phyloP scores from a whole-genome alignment of 2,329 filamentous ascomycete species.

The Dactylonectria estremocensis region DNA sequence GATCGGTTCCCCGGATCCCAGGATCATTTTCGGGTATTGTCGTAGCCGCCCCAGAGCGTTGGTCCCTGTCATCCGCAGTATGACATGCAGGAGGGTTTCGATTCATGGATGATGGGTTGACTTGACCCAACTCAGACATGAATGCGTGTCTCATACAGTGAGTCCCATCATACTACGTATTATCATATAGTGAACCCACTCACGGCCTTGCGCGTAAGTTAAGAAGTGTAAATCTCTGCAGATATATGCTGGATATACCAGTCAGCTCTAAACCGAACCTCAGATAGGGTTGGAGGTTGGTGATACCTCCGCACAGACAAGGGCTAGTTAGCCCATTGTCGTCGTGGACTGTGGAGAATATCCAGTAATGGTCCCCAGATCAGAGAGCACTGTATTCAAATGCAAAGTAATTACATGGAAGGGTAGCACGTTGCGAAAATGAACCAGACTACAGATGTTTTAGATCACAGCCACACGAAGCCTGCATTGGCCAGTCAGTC shows the following conservation, averaged over 20 bases:
- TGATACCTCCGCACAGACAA: not conserved
- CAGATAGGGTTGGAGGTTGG: not conserved
- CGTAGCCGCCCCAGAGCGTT: not conserved
- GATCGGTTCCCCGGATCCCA: not conserved
- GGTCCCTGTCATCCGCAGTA: constrained; percentile 2
- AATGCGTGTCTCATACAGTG: not conserved
- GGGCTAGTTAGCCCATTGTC: not conserved
- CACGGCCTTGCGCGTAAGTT: not conserved
- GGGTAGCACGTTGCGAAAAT: not conserved
- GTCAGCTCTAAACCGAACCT: not conserved
- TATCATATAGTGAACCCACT: too few species aligned
- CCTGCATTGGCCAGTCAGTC: not conserved
- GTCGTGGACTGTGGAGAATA: not conserved
- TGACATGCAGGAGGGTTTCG: constrained; percentile 18
- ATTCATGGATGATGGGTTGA: constrained; percentile 10
- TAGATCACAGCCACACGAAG: not conserved
- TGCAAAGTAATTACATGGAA: too few species aligned
- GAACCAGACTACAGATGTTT: not conserved
- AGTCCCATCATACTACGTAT: not conserved
- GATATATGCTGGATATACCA: not conserved
- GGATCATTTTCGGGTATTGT: not conserved
- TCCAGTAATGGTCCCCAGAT: not conserved
- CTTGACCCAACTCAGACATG: not conserved
- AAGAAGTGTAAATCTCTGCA: not conserved
- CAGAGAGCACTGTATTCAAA: not conserved